Conservation (phyloP, 371 early-diverging fungal species). For the Caulochytrium protostelioides region DNA sequence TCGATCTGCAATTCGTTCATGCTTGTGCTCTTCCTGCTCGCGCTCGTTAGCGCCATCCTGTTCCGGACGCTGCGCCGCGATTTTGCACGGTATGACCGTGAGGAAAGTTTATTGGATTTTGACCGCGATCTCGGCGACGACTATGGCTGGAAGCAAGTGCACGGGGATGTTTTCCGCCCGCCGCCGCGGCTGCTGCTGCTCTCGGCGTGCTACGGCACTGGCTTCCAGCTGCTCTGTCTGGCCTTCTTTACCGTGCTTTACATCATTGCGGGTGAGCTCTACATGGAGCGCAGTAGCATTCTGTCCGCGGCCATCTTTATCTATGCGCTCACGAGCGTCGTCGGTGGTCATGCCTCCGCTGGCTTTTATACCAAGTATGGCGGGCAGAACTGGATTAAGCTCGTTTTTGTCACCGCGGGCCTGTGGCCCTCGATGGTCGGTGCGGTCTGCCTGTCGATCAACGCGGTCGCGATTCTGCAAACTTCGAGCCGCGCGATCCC, state of each 20-base stretch:
- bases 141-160: constrained; percentile 76
- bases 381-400: constrained; percentile 47
- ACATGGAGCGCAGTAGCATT: constrained; percentile 55
- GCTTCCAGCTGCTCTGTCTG: constrained; percentile 41
- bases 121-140: constrained; percentile 66
- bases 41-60: constrained; percentile 47
- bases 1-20: constrained; percentile 64
- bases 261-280: constrained; percentile 46
- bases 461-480: constrained; percentile 50
- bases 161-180: constrained; percentile 67
- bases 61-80: constrained; percentile 52
- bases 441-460: constrained; percentile 35
- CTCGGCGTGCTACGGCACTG: constrained; percentile 48
- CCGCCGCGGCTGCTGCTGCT: constrained; percentile 44
- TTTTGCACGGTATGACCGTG: constrained; percentile 55
- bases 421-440: constrained; percentile 46
- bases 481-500: constrained; percentile 56
- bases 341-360: constrained; percentile 47
- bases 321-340: constrained; percentile 48
- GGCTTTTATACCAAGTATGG: constrained; percentile 34
- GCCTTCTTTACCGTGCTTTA: constrained; percentile 42
- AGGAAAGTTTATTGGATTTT: constrained; percentile 47
- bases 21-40: constrained; percentile 58
- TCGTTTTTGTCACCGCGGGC: constrained; percentile 42
- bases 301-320: constrained; percentile 54